Evolutionary conservation across 495 filamentous ascomycete species (phyloP).

Genomic region (Eremomyces bilateralis): DNA sequence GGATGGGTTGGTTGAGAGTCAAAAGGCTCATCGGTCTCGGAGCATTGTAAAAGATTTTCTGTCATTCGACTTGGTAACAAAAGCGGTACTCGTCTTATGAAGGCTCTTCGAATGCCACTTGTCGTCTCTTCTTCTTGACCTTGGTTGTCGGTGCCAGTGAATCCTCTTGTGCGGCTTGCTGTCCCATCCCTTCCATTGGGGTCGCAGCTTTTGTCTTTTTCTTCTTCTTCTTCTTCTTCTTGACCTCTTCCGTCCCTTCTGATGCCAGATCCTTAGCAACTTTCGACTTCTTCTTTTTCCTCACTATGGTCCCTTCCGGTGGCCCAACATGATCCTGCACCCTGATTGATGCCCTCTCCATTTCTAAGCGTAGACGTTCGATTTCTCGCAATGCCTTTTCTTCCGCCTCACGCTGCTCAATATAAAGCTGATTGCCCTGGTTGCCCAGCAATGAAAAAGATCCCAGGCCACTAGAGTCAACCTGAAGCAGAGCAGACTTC

Average conservation of each 20-base stretch:
- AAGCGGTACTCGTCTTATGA: too few relatives aligned
- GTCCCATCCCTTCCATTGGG: too few relatives aligned
- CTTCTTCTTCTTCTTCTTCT: constrained; percentile 19
- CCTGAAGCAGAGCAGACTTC: constrained; percentile 40
- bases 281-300: constrained; percentile 51
- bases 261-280: constrained; percentile 15
- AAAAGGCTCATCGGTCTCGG: too few relatives aligned
- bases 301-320: constrained; percentile 55
- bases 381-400: constrained; percentile 73
- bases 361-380: constrained; percentile 62
- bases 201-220: too few relatives aligned
- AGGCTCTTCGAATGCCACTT: too few relatives aligned
- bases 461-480: constrained; percentile 64
- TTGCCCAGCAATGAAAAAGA: constrained; percentile 34
- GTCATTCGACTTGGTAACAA: too few relatives aligned
- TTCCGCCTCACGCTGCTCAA: constrained; percentile 35
- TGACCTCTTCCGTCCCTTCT: constrained; percentile 6
- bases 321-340: constrained; percentile 49
- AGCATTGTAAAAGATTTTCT: too few relatives aligned
- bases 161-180: too few relatives aligned
- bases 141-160: too few relatives aligned
- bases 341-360: constrained; percentile 76
- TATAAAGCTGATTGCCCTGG: constrained; percentile 6
- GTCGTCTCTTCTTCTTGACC: too few relatives aligned
- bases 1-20: too few relatives aligned